A percentile compares a stretch with the other conserved stretches of the same genome.
Evolutionary conservation across 2,329 filamentous ascomycete species (phyloP).

Genomic region (Zasmidium citrigriseum): DNA sequence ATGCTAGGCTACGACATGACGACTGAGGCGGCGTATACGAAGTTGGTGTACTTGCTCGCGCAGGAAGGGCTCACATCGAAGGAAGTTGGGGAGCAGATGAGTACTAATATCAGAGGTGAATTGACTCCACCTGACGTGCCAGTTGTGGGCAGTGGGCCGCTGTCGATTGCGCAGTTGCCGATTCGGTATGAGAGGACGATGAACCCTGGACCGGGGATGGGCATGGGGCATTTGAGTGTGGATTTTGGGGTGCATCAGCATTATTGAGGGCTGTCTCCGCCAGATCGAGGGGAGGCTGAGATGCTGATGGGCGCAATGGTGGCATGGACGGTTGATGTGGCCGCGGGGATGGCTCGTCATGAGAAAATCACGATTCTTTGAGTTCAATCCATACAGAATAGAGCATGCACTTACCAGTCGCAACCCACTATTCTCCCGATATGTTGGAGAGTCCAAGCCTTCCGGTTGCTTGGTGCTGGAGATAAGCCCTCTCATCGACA

Average conservation of each 20-base stretch:
- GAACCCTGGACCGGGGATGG: neutral
- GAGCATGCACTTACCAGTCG: too few species aligned
- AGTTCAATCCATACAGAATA: too few species aligned
- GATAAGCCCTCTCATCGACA: too few species aligned
- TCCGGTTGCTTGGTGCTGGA: too few species aligned
- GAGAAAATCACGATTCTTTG: too few species aligned
- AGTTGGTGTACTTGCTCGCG: constrained; percentile 82
- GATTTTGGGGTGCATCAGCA: neutral
- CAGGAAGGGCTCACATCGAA: constrained; percentile 43
- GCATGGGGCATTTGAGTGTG: neutral
- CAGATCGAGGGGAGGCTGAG: too few species aligned
- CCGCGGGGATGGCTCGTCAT: too few species aligned
- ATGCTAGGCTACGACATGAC: constrained; percentile 89
- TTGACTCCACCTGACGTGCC: constrained; percentile 56
- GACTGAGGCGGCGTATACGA: constrained; percentile 85
- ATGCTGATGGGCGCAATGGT: too few species aligned
- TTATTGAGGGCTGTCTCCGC: too few species aligned
- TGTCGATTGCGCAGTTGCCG: constrained; percentile 24
- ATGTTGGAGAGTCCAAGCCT: too few species aligned
- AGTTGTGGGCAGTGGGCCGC: constrained; percentile 12
- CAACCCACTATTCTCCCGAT: too few species aligned
- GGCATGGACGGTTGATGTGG: too few species aligned
- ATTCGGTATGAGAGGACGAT: constrained; percentile 26
- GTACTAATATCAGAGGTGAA: constrained; percentile 76
- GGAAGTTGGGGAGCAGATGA: constrained; percentile 71